Conservation (phyloP, 2,329 filamentous ascomycete genomes). For the Macrophomina pseudophaseolina region DNA sequence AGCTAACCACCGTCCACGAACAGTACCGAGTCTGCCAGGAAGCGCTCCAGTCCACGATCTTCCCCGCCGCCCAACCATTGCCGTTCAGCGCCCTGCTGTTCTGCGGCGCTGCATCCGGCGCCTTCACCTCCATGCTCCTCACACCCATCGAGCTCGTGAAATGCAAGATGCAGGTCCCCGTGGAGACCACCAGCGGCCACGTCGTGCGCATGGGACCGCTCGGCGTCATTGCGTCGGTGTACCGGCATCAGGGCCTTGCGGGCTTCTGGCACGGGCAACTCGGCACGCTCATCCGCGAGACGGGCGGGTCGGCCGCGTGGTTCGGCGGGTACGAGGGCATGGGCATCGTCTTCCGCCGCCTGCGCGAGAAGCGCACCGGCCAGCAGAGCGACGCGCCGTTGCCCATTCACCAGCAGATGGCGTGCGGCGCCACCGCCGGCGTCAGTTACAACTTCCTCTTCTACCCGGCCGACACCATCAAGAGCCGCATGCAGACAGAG, state of each 20-base stretch:
- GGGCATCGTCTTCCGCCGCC: constrained; percentile 69
- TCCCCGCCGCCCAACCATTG: constrained; percentile 63
- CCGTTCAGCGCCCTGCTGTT: constrained; percentile 76
- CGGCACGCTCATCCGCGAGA: constrained; percentile 91
- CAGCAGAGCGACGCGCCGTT: constrained; percentile 61
- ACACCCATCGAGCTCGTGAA: constrained; percentile 97
- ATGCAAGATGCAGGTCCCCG: constrained; percentile 92
- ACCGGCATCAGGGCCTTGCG: constrained; percentile 76
- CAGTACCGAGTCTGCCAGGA: constrained; percentile 59
- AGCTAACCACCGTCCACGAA: constrained; percentile 31
- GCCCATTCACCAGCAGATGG: constrained; percentile 83
- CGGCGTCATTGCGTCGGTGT: constrained; percentile 77
- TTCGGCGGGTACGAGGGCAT: constrained; percentile 70
- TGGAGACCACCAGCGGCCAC: constrained; percentile 43
- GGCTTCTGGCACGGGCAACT: constrained; percentile 97
- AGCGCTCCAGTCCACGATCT: constrained; percentile 66
- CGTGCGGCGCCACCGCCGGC: constrained; percentile 85
- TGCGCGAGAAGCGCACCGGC: constrained; percentile 32
- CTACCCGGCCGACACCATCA: constrained; percentile 96
- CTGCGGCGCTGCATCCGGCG: constrained; percentile 85
- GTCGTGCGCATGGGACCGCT: constrained; percentile 64
- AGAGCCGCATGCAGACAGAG: constrained; percentile 93
- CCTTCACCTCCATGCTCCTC: constrained; percentile 86
- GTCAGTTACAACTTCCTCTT: constrained; percentile 97
- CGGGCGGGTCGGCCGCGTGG: constrained; percentile 92